phyloP scores from a whole-genome alignment of 2,329 filamentous ascomycete genomes.

The Elsinoe batatas region DNA sequence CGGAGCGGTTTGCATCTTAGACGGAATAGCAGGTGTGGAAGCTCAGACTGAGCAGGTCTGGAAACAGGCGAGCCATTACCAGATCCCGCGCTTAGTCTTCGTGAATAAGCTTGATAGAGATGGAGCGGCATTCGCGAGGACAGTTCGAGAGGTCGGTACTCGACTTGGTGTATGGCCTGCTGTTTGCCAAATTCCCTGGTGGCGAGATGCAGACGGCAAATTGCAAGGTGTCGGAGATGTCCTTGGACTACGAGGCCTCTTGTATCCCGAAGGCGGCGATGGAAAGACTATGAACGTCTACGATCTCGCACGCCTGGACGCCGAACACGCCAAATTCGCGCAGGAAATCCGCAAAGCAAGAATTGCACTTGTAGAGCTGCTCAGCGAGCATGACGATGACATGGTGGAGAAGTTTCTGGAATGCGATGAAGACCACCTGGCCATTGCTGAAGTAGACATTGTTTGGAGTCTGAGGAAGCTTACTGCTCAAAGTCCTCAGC shows the following conservation, averaged over 20 bases:
- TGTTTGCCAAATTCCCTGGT: slow-evolving; percentile 93
- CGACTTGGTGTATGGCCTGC: slow-evolving; percentile 76
- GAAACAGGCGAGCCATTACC: slow-evolving; percentile 76
- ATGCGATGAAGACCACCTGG: slow-evolving; percentile 59
- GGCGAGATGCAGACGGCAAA: slow-evolving; percentile 59
- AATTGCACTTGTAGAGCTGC: slow-evolving; percentile 64
- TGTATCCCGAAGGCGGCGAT: slow-evolving; percentile 60
- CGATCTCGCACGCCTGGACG: slow-evolving; percentile 44
- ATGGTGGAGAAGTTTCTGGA: slow-evolving; percentile 80
- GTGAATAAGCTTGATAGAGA: slow-evolving; percentile 81
- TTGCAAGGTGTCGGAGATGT: slow-evolving; percentile 81
- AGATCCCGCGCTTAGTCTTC: slow-evolving; percentile 71
- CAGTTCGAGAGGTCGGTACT: slow-evolving; percentile 74
- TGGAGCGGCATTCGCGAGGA: slow-evolving; percentile 71
- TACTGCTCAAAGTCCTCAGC: slow-evolving; percentile 57
- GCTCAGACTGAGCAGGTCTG: slow-evolving; percentile 96
- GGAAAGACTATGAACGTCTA: slow-evolving; percentile 47
- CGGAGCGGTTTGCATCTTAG: slow-evolving; percentile 84
- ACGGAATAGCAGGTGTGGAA: slow-evolving; percentile 88
- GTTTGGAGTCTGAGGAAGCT: slow-evolving; percentile 64
- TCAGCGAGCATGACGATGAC: slow-evolving; percentile 80
- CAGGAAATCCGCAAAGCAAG: slow-evolving; percentile 67
- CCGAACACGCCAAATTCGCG: slow-evolving; percentile 41
- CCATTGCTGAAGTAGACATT: slow-evolving; percentile 56
- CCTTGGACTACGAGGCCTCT: slow-evolving; percentile 62